Conservation (phyloP, 2,329 filamentous ascomycete species). For the Dothidotthia symphoricarpi region DNA sequence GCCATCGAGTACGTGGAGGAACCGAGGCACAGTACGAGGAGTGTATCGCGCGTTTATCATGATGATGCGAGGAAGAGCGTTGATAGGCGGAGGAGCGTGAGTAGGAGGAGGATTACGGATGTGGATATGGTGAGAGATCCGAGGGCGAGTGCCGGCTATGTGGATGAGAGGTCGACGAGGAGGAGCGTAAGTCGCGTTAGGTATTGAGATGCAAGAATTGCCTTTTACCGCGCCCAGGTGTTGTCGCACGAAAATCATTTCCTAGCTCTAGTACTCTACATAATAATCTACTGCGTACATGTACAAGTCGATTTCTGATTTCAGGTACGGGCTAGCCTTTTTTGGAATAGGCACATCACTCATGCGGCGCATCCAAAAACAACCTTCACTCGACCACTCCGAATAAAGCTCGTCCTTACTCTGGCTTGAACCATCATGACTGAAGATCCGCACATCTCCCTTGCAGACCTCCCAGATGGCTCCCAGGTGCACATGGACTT, state of each 20-base stretch:
- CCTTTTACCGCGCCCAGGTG: too few relatives aligned
- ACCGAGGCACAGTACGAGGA: conserved; percentile 26
- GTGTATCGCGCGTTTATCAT: conserved; percentile 17
- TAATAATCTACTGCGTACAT: too few relatives aligned
- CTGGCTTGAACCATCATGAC: too few relatives aligned
- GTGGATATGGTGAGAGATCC: conserved; percentile 23
- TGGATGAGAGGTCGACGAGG: conserved; percentile 27
- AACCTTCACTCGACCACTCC: too few relatives aligned
- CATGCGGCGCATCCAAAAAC: too few relatives aligned
- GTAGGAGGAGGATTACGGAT: conserved; percentile 26
- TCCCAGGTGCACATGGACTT: conserved; percentile 8
- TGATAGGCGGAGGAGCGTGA: conserved; percentile 27
- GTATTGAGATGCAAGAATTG: conserved; percentile 13
- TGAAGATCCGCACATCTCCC: conserved; percentile 3
- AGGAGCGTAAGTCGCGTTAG: conserved; percentile 33
- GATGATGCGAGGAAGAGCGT: conserved; percentile 24
- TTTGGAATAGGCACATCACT: too few relatives aligned
- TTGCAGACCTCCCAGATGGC: conserved; percentile 8
- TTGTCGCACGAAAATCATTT: too few relatives aligned
- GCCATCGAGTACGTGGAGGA: conserved; percentile 33
- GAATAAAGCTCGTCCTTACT: too few relatives aligned
- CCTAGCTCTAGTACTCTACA: too few relatives aligned
- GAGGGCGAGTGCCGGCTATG: conserved; percentile 22
- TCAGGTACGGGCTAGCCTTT: too few relatives aligned
- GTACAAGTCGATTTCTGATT: too few relatives aligned